Evolutionary conservation across 768 basidiomycete genomes (phyloP), one percentile per base, ranked within the genome.

Genomic region (Calvatia gigantea): DNA sequence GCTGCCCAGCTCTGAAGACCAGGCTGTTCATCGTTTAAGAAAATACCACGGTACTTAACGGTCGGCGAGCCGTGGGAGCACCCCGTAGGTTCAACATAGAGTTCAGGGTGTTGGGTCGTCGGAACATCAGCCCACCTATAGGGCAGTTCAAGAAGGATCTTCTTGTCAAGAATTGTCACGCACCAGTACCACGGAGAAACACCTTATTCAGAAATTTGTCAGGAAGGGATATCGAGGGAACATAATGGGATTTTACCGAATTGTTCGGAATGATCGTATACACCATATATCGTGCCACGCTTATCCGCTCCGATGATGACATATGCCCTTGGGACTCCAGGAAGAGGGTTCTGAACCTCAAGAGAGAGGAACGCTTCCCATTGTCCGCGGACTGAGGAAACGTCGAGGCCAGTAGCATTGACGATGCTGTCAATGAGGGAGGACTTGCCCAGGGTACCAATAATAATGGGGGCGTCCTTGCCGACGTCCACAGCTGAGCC

Each of bases 41-140:
- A 86, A 39, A 88, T 79, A 12, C 82, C 87, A 31, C 87, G 79
- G 61, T 85, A 88, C 63, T 87, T 82, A 54, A 89, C 84, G 6
- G 81, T 82, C 2, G 87, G 86, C 14, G 75, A 63, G 38, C 84
- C 86, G 67, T 87, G 85, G 5, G 75, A 69, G 64, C 78, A 80
- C 15, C 78, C 78, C 31, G 61, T 62, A 23, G 72, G 58, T 1
- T 74, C 60, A 11, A 82, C 76, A 59, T 77, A 82, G 23, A 89
- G 57, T 32, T 79, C 66, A 9, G 72, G 64, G 32, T 84, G 76
- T 29, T 73, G 70, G 14, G 77, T 78, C 1, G 78, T 74, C 6
- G 84, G 84, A n/a, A 87, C 87, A 65, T 90, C 87, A n/a, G 86
- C 84, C 87, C 87, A 90, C 82, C 82, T 86, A 68, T n/a, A 33